Evolutionary conservation across 2,329 filamentous ascomycete genomes (phyloP).

Genomic region (Fusarium penzigii): DNA sequence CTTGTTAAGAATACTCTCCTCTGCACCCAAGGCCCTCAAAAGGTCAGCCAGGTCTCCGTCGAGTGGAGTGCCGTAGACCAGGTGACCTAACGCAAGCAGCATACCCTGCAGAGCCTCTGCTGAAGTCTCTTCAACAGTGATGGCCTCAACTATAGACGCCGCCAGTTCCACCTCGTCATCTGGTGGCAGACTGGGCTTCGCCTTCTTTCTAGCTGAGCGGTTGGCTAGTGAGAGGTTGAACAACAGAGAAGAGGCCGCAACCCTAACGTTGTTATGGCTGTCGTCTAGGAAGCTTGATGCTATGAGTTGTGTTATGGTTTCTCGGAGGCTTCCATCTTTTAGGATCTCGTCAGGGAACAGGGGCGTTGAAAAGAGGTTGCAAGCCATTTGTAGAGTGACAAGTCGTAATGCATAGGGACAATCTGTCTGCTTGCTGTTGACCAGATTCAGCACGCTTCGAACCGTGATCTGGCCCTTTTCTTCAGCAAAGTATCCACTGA

Average conservation of each 20-base stretch:
- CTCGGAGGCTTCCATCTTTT: conserved; percentile 50
- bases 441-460: conserved; percentile 58
- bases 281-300: conserved; percentile 79
- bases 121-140: conserved; percentile 59
- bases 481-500: conserved; percentile 82
- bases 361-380: conserved; percentile 79
- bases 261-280: conserved; percentile 70
- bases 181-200: conserved; percentile 61
- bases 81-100: conserved; percentile 72
- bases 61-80: conserved; percentile 69
- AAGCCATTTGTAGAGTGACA: conserved; percentile 78
- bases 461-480: conserved; percentile 68
- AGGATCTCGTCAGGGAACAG: conserved; percentile 69
- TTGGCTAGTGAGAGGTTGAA: conserved; percentile 79
- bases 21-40: conserved; percentile 75
- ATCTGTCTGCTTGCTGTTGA: conserved; percentile 51
- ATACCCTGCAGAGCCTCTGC: conserved; percentile 75
- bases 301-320: conserved; percentile 66
- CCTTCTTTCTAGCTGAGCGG: conserved; percentile 62
- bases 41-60: conserved; percentile 79
- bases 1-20: conserved; percentile 62
- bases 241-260: conserved; percentile 78
- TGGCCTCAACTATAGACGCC: conserved; percentile 77
- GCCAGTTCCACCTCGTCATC: conserved; percentile 78
- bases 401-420: conserved; percentile 83